These are phyloP conservation scores for Trichosporon asahii DNA, from an alignment of 1,284 basidiomycete genomes.

Conservation along the genomic window DNA sequence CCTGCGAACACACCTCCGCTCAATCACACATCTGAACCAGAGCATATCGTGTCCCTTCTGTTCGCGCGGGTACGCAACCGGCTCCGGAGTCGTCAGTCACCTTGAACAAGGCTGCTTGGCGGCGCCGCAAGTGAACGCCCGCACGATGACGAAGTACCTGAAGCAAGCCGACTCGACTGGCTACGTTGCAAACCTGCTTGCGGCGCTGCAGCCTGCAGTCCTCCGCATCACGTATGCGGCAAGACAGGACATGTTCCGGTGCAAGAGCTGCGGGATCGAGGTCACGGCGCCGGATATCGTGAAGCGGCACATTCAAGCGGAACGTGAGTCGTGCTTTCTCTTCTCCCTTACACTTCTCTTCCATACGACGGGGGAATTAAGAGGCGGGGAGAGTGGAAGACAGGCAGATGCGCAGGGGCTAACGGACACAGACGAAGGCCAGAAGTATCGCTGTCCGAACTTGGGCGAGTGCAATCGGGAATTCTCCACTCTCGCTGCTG, in stretches of 20 bases:
- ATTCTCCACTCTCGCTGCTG: too few relatives aligned
- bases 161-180: background rate
- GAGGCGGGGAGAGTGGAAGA: too few relatives aligned
- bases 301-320: background rate
- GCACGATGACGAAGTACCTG: background rate
- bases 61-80: background rate
- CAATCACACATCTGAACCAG: background rate
- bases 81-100: background rate
- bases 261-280: background rate
- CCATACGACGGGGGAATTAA: too few relatives aligned
- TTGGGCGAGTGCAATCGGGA: too few relatives aligned
- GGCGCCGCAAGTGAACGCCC: background rate
- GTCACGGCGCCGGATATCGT: background rate
- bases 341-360: too few relatives aligned
- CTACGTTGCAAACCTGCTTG: background rate
- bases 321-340: background rate
- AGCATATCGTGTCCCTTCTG: background rate
- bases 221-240: background rate
- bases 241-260: background rate
- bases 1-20: background rate
- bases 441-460: background rate
- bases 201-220: background rate
- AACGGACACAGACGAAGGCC: background rate
- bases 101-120: background rate
- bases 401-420: too few relatives aligned